Evolutionary conservation across 805 yeast species (phyloP), one percentile per base, ranked within the genome.

Genomic region (Starmera caribaea): DNA sequence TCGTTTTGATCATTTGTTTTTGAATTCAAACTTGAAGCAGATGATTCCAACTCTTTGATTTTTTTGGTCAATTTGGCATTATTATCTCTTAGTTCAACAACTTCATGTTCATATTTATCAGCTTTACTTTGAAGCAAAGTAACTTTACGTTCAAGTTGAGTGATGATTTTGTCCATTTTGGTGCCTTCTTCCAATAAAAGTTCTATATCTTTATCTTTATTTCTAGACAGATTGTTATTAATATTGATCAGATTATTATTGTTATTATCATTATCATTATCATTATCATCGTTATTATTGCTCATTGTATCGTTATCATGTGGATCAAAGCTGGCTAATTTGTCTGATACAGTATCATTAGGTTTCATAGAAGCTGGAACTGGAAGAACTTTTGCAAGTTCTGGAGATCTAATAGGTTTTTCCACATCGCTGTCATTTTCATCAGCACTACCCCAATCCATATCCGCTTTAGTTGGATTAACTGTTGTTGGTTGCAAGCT

Each of bases 391-490:
- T 9, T 5, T 21, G 26, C 30, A 13, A 38, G 14, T 11, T 24
- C 34, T 17, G 41, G 41, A 11, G 39, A 35, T 15, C 29, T 34
- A n/a, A 16, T 16, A 3, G 34, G 14, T 15, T 30, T n/a, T 11
- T 32, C 14, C 21, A 39, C 56, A 1, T 54, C 61, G 8, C 59
- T 70, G 1, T 67, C 74, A 3, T 75, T 85, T 36, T 81, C 92
- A 45, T 82, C 95, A 47, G 82, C 95, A 39, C 88, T 81, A 13
- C 90, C 81, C 88, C 96, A 92, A 4, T 89, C 79, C 55, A 90
- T 68, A 34, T 81, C 76, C 1, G 96, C 85, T 57, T 83, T 86
- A 24, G 81, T 73, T 0, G 97, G 96, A n/a, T 83, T 76, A 4
- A 90, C 80, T 4, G 81, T 76, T 6, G 83, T 73, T 11, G 82